Evolutionary conservation across 1,139 yeast genomes (phyloP).

Genomic region (Oligophagozyma castellii): DNA sequence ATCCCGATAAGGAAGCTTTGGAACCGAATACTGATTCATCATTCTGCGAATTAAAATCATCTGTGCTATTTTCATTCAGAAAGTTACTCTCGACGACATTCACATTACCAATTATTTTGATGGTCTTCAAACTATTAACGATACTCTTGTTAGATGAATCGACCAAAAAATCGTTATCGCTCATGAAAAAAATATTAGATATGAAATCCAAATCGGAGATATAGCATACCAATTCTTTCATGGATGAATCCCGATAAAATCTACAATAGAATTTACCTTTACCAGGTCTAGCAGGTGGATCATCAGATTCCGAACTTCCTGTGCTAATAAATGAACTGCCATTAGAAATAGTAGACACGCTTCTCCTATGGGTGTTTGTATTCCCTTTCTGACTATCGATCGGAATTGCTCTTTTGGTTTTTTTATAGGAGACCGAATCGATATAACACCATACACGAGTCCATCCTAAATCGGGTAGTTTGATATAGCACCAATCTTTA

Average conservation of each 20-base stretch:
- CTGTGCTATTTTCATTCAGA: no score
- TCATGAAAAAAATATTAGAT: constrained; percentile 17
- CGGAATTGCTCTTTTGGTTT: background rate
- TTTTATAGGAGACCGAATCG: constrained; percentile 12
- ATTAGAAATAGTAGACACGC: no score
- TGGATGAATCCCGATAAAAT: constrained; percentile 19
- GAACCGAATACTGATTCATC: no score
- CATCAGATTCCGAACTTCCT: no score
- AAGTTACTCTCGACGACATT: no score
- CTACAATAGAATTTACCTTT: constrained; percentile 17
- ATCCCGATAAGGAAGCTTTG: no score
- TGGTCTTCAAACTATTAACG: constrained; percentile 8
- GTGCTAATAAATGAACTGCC: no score
- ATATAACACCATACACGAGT: constrained; percentile 23
- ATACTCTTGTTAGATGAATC: constrained; percentile 2
- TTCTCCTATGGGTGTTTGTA: no score
- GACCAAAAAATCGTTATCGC: constrained; percentile 6
- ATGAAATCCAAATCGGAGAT: constrained; percentile 17
- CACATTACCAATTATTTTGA: constrained; percentile 8
- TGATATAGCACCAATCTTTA: constrained; percentile 25
- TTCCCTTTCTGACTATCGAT: no score
- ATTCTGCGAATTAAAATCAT: no score
- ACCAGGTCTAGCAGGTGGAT: no score
- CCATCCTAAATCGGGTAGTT: constrained; percentile 20
- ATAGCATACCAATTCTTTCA: constrained; percentile 15